These are phyloP conservation scores for Coccomyxa subellipsoidea DNA, from an alignment of 163 green algal genomes.

Conservation along the genomic window DNA sequence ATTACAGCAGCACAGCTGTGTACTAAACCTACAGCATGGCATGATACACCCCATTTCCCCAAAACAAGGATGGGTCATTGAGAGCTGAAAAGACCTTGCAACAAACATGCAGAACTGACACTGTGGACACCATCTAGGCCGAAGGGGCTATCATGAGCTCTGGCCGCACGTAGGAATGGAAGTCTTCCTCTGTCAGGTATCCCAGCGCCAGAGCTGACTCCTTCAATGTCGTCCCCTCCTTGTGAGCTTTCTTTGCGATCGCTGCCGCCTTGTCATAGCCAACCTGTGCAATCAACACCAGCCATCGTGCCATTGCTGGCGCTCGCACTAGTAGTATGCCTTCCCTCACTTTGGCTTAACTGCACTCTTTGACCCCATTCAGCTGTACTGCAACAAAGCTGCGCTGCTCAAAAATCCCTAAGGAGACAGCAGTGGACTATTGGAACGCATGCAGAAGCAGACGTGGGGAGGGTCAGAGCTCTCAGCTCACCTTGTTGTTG, in stretches of 20 bases:
- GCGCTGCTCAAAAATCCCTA: background rate
- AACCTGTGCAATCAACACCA: slow-evolving; percentile 48
- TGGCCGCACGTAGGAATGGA: slow-evolving; percentile 87
- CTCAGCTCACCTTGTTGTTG: slow-evolving; percentile 56
- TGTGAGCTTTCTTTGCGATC: slow-evolving; percentile 94
- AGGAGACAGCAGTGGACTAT: background rate
- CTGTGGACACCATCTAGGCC: background rate
- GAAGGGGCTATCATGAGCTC: slow-evolving; percentile 83
- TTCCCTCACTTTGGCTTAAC: background rate
- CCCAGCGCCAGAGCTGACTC: slow-evolving; percentile 80
- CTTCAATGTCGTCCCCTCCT: slow-evolving; percentile 90
- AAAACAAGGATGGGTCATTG: too few relatives aligned
- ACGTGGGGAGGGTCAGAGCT: background rate
- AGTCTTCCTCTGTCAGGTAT: slow-evolving; percentile 75
- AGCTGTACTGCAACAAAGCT: background rate
- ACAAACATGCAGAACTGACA: background rate
- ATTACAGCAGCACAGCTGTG: too few relatives aligned
- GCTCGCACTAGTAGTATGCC: background rate
- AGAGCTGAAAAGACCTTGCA: too few relatives aligned
- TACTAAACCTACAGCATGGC: too few relatives aligned
- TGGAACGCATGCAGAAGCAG: background rate
- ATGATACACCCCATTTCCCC: too few relatives aligned
- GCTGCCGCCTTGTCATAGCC: slow-evolving; percentile 95
- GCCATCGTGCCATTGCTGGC: background rate
- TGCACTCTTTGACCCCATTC: background rate